A percentile compares a stretch with the other conserved stretches of the same genome.
These are phyloP conservation scores for Parasarocladium wereldwijsianum DNA, from an alignment of 2,329 filamentous ascomycete species.

Conservation along the genomic window DNA sequence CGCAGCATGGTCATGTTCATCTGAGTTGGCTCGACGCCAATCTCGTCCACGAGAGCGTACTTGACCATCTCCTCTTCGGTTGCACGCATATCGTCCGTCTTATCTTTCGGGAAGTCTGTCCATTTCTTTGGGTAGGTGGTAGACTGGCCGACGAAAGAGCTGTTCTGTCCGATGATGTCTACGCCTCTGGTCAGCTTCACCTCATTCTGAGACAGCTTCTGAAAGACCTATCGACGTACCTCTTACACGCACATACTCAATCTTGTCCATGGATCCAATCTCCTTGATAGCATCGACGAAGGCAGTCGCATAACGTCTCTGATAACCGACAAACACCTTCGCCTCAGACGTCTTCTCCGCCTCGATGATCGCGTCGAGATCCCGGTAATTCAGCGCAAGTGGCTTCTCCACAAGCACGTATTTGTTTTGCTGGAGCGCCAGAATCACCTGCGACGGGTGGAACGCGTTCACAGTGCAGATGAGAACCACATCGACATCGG, in stretches of 20 bases:
- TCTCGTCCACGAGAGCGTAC: constrained; percentile 3
- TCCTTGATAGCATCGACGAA: constrained; percentile 40
- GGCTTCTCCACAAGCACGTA: constrained; percentile 46
- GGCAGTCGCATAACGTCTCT: constrained; percentile 42
- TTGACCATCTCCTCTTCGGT: constrained; percentile 3
- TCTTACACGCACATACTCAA: constrained; percentile 37
- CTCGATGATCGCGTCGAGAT: constrained; percentile 29
- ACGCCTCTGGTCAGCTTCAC: no score
- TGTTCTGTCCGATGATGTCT: constrained; percentile 29
- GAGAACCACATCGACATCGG: constrained; percentile 37
- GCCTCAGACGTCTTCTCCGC: constrained; percentile 29
- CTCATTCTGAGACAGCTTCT: no score
- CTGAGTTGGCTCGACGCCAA: constrained; percentile 2
- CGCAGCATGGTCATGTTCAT: neutral
- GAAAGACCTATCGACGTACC: no score
- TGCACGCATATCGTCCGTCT: constrained; percentile 4
- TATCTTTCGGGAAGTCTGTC: constrained; percentile 19
- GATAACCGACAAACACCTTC: constrained; percentile 43
- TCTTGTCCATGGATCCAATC: constrained; percentile 31
- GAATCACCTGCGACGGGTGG: constrained; percentile 35
- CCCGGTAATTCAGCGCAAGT: constrained; percentile 30
- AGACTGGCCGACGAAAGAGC: constrained; percentile 25
- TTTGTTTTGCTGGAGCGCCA: constrained; percentile 38
- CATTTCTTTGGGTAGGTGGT: constrained; percentile 26
- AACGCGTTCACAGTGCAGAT: constrained; percentile 37